phyloP scores from a whole-genome alignment of 768 basidiomycete genomes.

The Clavulina sp. region DNA sequence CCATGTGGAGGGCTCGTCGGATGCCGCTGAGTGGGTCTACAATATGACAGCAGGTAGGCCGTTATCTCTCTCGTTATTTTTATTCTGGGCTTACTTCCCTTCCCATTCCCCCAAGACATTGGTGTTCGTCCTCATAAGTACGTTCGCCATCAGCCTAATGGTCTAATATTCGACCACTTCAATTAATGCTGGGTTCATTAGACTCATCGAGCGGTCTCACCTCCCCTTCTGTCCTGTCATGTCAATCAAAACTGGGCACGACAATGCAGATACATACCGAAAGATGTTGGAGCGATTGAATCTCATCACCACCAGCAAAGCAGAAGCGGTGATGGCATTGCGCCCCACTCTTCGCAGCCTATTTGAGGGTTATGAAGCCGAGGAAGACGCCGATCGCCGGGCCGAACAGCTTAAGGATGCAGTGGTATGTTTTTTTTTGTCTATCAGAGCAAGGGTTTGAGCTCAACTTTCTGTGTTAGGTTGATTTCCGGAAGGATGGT shows the following conservation, averaged over 20 bases:
- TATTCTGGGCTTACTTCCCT: not conserved
- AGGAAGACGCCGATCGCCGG: not conserved
- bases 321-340: slow-evolving; percentile 11
- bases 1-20: slow-evolving; percentile 1
- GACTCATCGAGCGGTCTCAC: slow-evolving; percentile 11
- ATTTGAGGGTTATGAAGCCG: slow-evolving; percentile 10
- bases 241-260: slow-evolving; percentile 9
- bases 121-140: not conserved
- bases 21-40: slow-evolving; percentile 10
- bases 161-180: not conserved
- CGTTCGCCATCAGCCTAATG: not conserved
- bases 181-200: slow-evolving; percentile 5
- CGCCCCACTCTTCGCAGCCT: slow-evolving; percentile 12
- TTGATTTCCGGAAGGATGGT: not conserved
- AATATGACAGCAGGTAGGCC: slow-evolving; percentile 10
- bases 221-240: slow-evolving; percentile 9
- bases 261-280: slow-evolving; percentile 13
- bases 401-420: not conserved
- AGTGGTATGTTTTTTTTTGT: not conserved
- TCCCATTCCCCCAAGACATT: not conserved
- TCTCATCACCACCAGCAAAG: slow-evolving; percentile 11
- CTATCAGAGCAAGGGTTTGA: not conserved
- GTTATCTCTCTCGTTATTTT: slow-evolving; percentile 4
- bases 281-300: slow-evolving; percentile 13
- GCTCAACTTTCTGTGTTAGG: not conserved